Conservation (phyloP, 192 early-diverging fungal species). For the Coemansia sp. region DNA sequence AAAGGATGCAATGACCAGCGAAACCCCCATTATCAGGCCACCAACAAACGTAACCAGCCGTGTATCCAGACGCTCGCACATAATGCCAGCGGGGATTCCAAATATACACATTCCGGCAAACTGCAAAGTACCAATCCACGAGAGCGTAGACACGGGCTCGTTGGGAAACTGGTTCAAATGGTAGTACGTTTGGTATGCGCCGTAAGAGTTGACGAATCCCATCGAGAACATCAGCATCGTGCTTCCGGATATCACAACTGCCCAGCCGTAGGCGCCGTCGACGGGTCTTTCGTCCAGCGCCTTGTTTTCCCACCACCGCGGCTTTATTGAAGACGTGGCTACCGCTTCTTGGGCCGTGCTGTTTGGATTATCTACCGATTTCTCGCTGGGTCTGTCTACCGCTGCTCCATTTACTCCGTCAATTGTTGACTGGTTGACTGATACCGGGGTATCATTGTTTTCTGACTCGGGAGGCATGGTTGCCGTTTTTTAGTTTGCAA, state of each 20-base stretch:
- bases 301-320: conserved; percentile 48
- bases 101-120: conserved; percentile 53
- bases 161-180: conserved; percentile 34
- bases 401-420: not conserved
- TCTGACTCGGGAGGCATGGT: not conserved
- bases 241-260: conserved; percentile 51
- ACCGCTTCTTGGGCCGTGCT: not conserved
- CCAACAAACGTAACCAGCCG: conserved; percentile 54
- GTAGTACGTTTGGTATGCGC: conserved; percentile 55
- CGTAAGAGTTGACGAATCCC: conserved; percentile 59
- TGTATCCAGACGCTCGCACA: conserved; percentile 56
- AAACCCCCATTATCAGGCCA: conserved; percentile 52
- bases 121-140: conserved; percentile 58
- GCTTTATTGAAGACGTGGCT: not conserved
- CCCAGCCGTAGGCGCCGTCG: conserved; percentile 53
- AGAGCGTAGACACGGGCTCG: conserved; percentile 46
- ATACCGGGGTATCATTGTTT: not conserved
- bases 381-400: not conserved
- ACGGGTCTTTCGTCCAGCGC: conserved; percentile 26
- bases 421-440: not conserved
- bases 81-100: conserved; percentile 50
- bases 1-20: conserved; percentile 59
- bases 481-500: not conserved
- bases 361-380: not conserved
- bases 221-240: conserved; percentile 56